These are phyloP conservation scores for Linum usitatissimum DNA, from an alignment of 345 rosid genomes.

Conservation along the genomic window DNA sequence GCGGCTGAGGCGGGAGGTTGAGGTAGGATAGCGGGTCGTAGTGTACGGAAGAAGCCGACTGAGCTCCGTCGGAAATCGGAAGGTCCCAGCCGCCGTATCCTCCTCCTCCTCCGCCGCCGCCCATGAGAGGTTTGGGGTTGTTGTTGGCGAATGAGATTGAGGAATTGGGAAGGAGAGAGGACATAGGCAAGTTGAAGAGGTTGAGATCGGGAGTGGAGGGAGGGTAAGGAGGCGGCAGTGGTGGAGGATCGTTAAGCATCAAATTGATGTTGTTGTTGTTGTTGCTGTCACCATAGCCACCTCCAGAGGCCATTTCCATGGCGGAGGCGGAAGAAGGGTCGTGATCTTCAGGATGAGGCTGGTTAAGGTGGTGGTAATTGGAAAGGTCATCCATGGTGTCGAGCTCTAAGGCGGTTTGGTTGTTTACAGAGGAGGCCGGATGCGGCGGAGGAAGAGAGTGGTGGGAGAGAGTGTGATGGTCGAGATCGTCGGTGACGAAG, in stretches of 20 bases:
- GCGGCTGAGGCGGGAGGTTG: conserved; percentile 58
- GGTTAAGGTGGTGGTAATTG: not conserved
- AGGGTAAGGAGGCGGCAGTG: not conserved
- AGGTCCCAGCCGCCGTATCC: conserved; percentile 9
- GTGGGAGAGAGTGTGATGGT: not conserved
- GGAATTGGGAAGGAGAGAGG: conserved; percentile 19
- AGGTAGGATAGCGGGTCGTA: conserved; percentile 49
- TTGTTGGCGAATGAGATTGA: conserved; percentile 7
- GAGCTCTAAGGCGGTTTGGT: not conserved
- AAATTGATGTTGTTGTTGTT: conserved; percentile 28
- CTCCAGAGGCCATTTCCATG: not conserved
- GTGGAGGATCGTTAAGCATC: not conserved
- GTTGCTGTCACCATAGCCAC: not conserved
- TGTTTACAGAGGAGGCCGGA: not conserved
- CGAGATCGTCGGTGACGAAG: not conserved
- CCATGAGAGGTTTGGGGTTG: not conserved
- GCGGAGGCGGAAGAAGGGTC: not conserved
- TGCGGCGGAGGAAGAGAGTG: not conserved
- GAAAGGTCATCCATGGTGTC: not conserved
- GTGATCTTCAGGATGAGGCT: not conserved
- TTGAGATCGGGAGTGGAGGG: conserved; percentile 18
- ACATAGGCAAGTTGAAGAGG: conserved; percentile 44
- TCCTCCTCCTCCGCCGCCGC: not conserved
- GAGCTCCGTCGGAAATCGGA: conserved; percentile 21
- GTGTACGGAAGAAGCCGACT: conserved; percentile 29